Evolutionary conservation across 352 stramenopile species (phyloP).

Genomic region (Pythium phragmiticola): DNA sequence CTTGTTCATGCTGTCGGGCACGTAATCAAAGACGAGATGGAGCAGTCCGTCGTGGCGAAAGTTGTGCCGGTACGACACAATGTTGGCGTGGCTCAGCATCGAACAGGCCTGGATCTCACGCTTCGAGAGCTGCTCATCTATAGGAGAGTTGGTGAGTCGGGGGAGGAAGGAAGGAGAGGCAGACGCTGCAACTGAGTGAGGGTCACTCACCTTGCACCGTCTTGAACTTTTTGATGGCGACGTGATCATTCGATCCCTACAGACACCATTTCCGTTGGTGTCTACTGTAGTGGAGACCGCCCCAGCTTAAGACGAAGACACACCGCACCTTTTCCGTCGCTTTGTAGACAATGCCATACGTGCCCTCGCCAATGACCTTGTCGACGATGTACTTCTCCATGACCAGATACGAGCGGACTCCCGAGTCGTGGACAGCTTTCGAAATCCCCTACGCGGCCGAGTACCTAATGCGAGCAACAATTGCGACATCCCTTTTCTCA

Average conservation of each 20-base stretch:
- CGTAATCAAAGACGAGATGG: slow-evolving; percentile 80
- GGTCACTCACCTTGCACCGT: slow-evolving; percentile 40
- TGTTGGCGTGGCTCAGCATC: slow-evolving; percentile 79
- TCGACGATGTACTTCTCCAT: slow-evolving; percentile 86
- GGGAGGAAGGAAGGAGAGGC: too few species aligned
- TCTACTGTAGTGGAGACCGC: not conserved
- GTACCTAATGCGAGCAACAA: not conserved
- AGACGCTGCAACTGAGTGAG: not conserved
- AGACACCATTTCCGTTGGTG: not conserved
- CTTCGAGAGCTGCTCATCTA: slow-evolving; percentile 77
- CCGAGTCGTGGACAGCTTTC: not conserved
- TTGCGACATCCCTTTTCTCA: not conserved
- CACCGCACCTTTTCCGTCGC: slow-evolving; percentile 64
- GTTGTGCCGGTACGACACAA: slow-evolving; percentile 80
- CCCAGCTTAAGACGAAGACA: not conserved
- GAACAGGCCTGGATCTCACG: slow-evolving; percentile 81
- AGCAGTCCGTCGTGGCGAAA: slow-evolving; percentile 77
- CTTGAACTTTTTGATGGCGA: slow-evolving; percentile 88
- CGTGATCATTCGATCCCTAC: slow-evolving; percentile 50
- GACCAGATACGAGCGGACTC: not conserved
- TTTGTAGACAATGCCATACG: slow-evolving; percentile 82
- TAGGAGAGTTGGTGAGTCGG: not conserved
- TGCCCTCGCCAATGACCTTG: slow-evolving; percentile 82
- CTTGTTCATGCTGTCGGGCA: slow-evolving; percentile 68
- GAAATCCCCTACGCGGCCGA: not conserved